Evolutionary conservation across 768 basidiomycete genomes (phyloP).

Genomic region (Panaeolus papilionaceus): DNA sequence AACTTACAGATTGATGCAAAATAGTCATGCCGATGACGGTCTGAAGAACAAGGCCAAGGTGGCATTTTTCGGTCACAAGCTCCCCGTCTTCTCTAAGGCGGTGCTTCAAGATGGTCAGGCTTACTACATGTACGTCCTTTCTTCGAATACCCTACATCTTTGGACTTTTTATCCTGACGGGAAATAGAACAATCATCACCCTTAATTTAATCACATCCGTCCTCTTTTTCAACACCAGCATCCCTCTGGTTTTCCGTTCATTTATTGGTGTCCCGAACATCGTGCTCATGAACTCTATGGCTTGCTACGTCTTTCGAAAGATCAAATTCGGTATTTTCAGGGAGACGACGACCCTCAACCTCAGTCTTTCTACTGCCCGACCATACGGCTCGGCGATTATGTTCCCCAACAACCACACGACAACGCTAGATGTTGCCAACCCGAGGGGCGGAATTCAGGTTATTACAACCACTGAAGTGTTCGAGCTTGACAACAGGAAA

Average conservation of each 20-base stretch:
- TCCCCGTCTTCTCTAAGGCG: slow-evolving; percentile 33
- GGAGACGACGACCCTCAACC: background rate
- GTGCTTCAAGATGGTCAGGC: slow-evolving; percentile 37
- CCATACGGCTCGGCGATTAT: background rate
- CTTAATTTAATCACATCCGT: slow-evolving; percentile 18
- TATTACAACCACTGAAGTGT: background rate
- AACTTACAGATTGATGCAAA: slow-evolving; percentile 32
- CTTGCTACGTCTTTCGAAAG: slow-evolving; percentile 24
- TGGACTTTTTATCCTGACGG: background rate
- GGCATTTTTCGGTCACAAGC: slow-evolving; percentile 28
- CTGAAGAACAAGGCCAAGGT: slow-evolving; percentile 21
- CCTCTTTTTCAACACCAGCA: slow-evolving; percentile 18
- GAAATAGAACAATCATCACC: slow-evolving; percentile 19
- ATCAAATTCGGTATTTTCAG: slow-evolving; percentile 21
- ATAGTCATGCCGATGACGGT: slow-evolving; percentile 17
- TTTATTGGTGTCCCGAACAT: slow-evolving; percentile 22
- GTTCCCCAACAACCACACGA: background rate
- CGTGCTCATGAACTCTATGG: slow-evolving; percentile 27
- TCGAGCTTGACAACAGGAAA: background rate
- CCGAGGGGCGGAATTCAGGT: background rate
- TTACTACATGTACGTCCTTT: slow-evolving; percentile 31
- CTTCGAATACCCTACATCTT: background rate
- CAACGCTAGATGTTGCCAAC: background rate
- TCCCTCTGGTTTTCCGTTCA: slow-evolving; percentile 18
- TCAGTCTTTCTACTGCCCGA: background rate